phyloP scores from a whole-genome alignment of 805 yeast species.

The Candida suzukii region DNA sequence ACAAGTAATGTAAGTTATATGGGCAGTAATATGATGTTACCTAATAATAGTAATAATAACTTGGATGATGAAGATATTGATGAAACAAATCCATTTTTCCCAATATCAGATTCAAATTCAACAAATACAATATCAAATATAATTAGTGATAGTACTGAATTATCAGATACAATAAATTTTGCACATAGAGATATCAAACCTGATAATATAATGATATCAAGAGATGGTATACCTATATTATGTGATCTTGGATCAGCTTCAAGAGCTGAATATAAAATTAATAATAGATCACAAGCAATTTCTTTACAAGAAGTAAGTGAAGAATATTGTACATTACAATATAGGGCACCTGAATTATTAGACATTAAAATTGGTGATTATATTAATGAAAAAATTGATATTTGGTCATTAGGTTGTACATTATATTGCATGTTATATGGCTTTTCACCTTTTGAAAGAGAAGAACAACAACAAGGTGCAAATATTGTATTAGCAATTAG shows the following conservation, averaged over 20 bases:
- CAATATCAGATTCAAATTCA: constrained; percentile 11
- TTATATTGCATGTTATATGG: constrained; percentile 73
- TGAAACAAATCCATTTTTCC: constrained; percentile 14
- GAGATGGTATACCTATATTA: constrained; percentile 69
- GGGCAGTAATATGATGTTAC: constrained; percentile 8
- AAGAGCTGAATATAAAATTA: constrained; percentile 48
- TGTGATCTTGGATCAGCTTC: constrained; percentile 81
- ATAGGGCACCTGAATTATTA: constrained; percentile 84
- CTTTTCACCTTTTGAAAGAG: constrained; percentile 80
- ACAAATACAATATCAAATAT: neutral
- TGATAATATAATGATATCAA: constrained; percentile 75
- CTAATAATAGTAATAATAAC: neutral
- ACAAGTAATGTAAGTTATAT: constrained; percentile 10
- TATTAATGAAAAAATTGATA: constrained; percentile 70
- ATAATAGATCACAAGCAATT: constrained; percentile 62
- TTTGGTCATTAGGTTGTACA: constrained; percentile 90
- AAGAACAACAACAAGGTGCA: constrained; percentile 77
- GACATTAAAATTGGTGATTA: constrained; percentile 63
- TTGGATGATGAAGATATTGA: constrained; percentile 8
- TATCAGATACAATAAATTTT: constrained; percentile 55
- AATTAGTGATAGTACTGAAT: constrained; percentile 32
- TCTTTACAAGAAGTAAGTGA: constrained; percentile 74
- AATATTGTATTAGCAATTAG: constrained; percentile 69
- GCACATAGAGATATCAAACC: constrained; percentile 90
- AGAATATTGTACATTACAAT: constrained; percentile 81